Base-by-base conservation (phyloP, 1,284 basidiomycete genomes). In the Trametes pubescens region DNA sequence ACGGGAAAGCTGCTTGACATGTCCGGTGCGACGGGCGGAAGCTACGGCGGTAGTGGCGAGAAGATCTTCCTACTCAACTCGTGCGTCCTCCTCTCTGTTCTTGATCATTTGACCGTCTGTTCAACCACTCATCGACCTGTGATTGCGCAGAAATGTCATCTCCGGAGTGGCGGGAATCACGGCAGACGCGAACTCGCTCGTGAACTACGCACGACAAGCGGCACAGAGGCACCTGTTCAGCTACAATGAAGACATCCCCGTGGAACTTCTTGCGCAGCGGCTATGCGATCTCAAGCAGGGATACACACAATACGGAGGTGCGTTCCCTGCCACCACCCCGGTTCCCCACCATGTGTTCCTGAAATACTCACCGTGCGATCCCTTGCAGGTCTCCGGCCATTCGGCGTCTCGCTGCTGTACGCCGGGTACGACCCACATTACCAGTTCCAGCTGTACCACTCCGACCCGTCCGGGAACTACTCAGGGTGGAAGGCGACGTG, bases 401-500 rank as follows among this genome's bases (percentile, higher is more conserved):
- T 99, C 77, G 98, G 97, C 73, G 98, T 99, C 21, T 97, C 96
- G 32, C 84, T 99, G 59, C 87, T 99, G 52, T 99, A 99, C 72
- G 96, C 97, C 16, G 97, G 97, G 40, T 96, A 96, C 77, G 98
- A 99, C 80, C 90, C 95, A 55, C 94, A 98, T 75, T 95, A 99
- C 79, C 82, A 91, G 62, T 99, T 99, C 87, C 97, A 99, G 78
- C 87, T 99, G 32, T 99, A 99, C 83, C 96, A 98, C 78, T 97
- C 95, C 16, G 97, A 99, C 78, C 97, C 98, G 2, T 98, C 95
- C 51, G 97, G 97, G 14, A 99, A 99, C 82, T 99, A 99, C 79
- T 95, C 93, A 0, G 97, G 98, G 14, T 99, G 97, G 98, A 99
- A 99, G 79, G 97, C 97, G 51, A 98, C 96, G 6, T 98, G 95